phyloP scores from a whole-genome alignment of 345 rosid genomes.

The Moringa oleifera region DNA sequence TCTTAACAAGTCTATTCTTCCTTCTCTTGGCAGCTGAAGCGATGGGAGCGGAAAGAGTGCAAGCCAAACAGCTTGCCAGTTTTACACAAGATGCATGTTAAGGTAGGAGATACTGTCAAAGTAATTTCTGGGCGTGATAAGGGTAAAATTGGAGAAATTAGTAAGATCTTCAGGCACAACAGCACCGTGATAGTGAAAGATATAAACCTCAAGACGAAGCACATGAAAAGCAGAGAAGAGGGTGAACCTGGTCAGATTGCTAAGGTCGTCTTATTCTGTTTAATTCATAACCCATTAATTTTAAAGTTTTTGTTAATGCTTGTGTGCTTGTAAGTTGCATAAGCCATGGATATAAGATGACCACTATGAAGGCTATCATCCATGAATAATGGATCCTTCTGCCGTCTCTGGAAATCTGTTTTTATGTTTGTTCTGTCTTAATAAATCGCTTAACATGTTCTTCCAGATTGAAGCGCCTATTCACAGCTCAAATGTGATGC shows the following conservation, averaged over 20 bases:
- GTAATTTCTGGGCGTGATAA: conserved; percentile 79
- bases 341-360: too few relatives aligned
- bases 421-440: not conserved
- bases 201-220: conserved; percentile 89
- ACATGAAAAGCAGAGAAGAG: conserved; percentile 82
- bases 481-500: conserved; percentile 96
- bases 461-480: conserved; percentile 90
- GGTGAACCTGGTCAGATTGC: conserved; percentile 82
- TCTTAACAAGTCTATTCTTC: not conserved
- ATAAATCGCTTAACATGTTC: not conserved
- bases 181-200: conserved; percentile 69
- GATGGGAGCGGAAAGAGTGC: conserved; percentile 86
- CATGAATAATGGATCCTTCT: not conserved
- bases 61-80: conserved; percentile 90
- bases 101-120: conserved; percentile 81
- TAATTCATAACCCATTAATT: not conserved
- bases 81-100: conserved; percentile 89
- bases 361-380: too few relatives aligned
- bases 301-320: not conserved
- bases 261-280: conserved; percentile 42
- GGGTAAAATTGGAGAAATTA: conserved; percentile 80
- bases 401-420: not conserved
- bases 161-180: conserved; percentile 67
- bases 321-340: not conserved
- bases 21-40: conserved; percentile 53